A percentile compares a stretch with the other conserved stretches of the same genome.
Evolutionary conservation across 306 rosid species (phyloP).

Genomic region (Glycine tomentella): DNA sequence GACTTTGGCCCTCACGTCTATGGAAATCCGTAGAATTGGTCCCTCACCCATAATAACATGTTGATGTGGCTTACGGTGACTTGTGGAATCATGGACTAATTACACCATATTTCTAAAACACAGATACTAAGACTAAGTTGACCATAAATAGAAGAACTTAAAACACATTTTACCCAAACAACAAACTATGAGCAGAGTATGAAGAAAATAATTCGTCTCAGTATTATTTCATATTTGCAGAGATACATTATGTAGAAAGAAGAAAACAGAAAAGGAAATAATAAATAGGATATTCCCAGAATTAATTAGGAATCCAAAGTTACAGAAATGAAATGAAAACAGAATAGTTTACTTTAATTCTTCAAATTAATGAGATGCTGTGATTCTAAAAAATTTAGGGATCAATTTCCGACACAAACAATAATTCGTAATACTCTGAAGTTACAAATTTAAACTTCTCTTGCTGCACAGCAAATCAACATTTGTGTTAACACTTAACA

Average conservation of each 20-base stretch:
- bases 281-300: neutral
- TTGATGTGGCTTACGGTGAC: neutral
- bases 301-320: too few relatives aligned
- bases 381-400: neutral
- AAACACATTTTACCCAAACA: neutral
- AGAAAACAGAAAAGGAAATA: neutral
- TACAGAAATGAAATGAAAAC: too few relatives aligned
- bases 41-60: neutral
- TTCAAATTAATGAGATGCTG: too few relatives aligned
- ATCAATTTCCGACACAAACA: neutral
- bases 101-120: neutral
- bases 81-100: neutral
- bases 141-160: neutral
- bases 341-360: too few relatives aligned
- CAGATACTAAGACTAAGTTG: neutral
- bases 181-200: neutral
- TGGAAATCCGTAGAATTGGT: neutral
- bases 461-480: constrained; percentile 4
- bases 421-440: neutral
- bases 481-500: constrained; percentile 10
- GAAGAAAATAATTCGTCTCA: neutral
- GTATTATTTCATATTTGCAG: neutral
- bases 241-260: neutral
- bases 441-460: constrained; percentile 27
- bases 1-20: neutral